Evolutionary conservation across 192 early-diverging fungal species (phyloP).

Genomic region (Linnemannia elongata): DNA sequence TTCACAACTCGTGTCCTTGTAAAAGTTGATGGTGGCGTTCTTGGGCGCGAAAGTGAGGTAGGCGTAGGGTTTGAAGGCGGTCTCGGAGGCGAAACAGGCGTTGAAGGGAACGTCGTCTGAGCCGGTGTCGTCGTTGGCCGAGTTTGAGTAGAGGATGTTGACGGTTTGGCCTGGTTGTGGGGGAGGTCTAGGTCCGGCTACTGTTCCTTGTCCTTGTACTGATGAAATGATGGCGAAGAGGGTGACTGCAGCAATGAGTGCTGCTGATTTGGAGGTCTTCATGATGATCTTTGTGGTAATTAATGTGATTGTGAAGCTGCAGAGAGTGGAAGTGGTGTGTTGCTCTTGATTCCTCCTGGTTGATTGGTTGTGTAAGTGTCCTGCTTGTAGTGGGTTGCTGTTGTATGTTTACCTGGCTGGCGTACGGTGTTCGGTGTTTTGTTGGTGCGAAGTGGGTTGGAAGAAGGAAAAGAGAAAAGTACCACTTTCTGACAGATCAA

Average conservation of each 20-base stretch:
- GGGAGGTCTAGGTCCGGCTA: neutral
- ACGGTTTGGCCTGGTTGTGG: conserved; percentile 18
- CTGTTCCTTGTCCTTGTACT: conserved; percentile 9
- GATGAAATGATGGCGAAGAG: neutral
- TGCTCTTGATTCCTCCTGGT: neutral
- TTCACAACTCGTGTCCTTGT: conserved; percentile 25
- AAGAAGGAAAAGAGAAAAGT: too few relatives aligned
- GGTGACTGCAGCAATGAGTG: neutral
- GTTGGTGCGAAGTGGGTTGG: too few relatives aligned
- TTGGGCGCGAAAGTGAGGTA: conserved; percentile 40
- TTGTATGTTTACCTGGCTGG: too few relatives aligned
- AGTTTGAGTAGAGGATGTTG: conserved; percentile 28
- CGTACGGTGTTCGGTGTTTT: too few relatives aligned
- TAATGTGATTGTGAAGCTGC: too few relatives aligned
- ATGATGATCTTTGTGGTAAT: neutral
- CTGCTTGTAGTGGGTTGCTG: too few relatives aligned
- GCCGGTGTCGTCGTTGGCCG: conserved; percentile 19
- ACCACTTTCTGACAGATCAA: too few relatives aligned
- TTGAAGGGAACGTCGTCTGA: conserved; percentile 25
- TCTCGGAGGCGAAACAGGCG: conserved; percentile 28
- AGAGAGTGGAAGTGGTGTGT: neutral
- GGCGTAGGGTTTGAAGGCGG: conserved; percentile 3
- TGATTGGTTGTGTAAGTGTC: neutral
- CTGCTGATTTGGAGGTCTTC: neutral
- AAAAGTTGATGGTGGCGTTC: conserved; percentile 56